Base-by-base conservation (phyloP, 208 protist species). In the Acanthamoeba sp. region DNA sequence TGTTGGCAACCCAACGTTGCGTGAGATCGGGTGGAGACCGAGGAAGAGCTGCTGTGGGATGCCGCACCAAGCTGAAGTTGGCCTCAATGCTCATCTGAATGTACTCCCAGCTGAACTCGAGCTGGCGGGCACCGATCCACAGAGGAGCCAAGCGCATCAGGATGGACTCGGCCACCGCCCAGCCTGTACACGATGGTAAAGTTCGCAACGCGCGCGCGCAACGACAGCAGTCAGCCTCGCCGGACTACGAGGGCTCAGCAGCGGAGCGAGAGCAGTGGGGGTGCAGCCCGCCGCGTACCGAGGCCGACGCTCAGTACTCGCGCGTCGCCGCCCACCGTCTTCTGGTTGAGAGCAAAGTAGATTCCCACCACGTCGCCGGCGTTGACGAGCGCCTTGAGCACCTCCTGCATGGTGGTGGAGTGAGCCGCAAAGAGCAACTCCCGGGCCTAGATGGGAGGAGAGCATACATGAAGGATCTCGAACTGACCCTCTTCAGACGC, bases 21-120 rank as follows among this genome's bases (percentile, higher is more conserved):
- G n/a, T n/a, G n/a, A n/a, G n/a, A 71, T 29, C 6, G 14, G 50
- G 18, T 20, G 14, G 0, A 82, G 9, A 20, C 34, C 9, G 12
- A 7, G 18, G 6, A 36, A 50, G 76, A 9, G 76, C 9, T 32
- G 48, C 0, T 45, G 84, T 10, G 48, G 0, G 55, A 22, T 36
- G 38, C 57, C n/a, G 57, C 45, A 93, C 88, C 36, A 93, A 78
- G 88, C 64, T 93, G 88, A 94, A 59, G 71, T 94, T 94, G 42
- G 90, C 62, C 69, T 94, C 71, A 22, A 85, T 36, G 32, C 48
- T 40, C 40, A 85, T 94, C 24, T 69, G 32, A 14, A 94, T 50
- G 69, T 94, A 94, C 34, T 94, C 90, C 90, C 90, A 94, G 36
- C 48, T 57, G 69, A 94, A 94, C 69, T 94, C 66, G 24, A 85